Conservation (phyloP, 768 basidiomycete genomes). For the Kwoniella heveanensis region DNA sequence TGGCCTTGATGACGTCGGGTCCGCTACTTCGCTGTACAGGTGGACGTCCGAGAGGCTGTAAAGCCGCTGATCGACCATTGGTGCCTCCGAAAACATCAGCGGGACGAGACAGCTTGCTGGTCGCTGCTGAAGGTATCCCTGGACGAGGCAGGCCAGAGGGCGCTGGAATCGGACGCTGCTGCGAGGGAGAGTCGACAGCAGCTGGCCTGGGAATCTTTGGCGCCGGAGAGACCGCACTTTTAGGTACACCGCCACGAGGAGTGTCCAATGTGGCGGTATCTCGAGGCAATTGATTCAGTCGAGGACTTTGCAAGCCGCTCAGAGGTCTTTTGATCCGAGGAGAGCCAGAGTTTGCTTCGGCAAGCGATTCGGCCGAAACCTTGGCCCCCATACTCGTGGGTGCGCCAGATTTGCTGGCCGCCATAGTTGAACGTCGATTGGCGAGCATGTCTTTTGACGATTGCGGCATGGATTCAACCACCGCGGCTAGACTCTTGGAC, state of each 20-base stretch:
- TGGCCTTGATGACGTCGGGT: constrained; percentile 71
- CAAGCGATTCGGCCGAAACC: constrained; percentile 23
- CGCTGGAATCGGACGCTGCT: constrained; percentile 17
- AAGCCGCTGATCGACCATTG: constrained; percentile 27
- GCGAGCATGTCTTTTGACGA: constrained; percentile 48
- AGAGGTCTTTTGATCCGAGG: constrained; percentile 23
- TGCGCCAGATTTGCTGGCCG: constrained; percentile 30
- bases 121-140: constrained; percentile 5
- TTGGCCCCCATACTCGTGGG: constrained; percentile 22
- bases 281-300: constrained; percentile 13
- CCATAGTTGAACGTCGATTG: constrained; percentile 46
- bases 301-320: constrained; percentile 6
- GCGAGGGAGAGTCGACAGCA: constrained; percentile 19
- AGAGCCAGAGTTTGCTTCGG: constrained; percentile 11
- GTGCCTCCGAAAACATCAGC: constrained; percentile 14
- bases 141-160: constrained; percentile 33
- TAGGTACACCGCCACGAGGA: constrained; percentile 5
- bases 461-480: constrained; percentile 43
- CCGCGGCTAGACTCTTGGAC: constrained; percentile 32
- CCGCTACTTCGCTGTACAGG: constrained; percentile 8
- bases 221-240: constrained; percentile 22
- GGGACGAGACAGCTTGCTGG: constrained; percentile 6
- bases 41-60: constrained; percentile 29
- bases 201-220: constrained; percentile 25
- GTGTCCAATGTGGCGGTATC: neutral